Base-by-base conservation (phyloP, 192 early-diverging fungal species). In the Paraglomus occultum region DNA sequence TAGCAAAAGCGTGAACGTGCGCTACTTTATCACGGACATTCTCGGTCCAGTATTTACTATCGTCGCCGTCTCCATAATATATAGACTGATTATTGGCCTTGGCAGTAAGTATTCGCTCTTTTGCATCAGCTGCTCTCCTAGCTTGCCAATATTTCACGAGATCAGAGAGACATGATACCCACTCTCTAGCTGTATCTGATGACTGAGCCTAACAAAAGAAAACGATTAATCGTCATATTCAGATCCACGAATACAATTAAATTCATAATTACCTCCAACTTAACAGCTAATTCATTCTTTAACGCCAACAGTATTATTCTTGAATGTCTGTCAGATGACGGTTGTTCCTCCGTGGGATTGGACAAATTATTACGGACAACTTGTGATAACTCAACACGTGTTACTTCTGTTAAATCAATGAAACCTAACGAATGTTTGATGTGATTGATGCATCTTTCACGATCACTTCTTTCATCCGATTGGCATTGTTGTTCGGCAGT, bases 91-190 rank as follows among this genome's bases (percentile, higher is more conserved):
- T 57, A 43, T 79, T 74, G 11, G 50, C 51, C 44, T 68, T 69
- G 1, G 54, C 11, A 3, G 64, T 70, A 2, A 55, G 20, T 61
- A 76, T 69, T 50, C 73, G 74, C 0, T 53, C 64, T 50, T 54
- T 43, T 38, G 73, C 23, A 60, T 79, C 77, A n/a, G 49, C 31
- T 6, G 55, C 55, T 23, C 64, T 64, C 20, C 77, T 53, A 23
- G 72, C 51, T 3, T 55, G 53, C 77, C 77, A 79, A 46, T 79
- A 79, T 22, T 53, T 31, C 3, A 73, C 50, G 14, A 79, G 48
- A 31, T 10, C 64, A 51, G 42, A 10, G 0, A 66, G 31, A 22
- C 64, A 23, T 43, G 39, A 51, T 14, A 66, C 6, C 64, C 64
- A 66, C 42, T 66, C 64, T 40, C 18, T 10, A n/a, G 18, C 15